Conservation (phyloP, 78 protist genomes). For the Guillardia theta region DNA sequence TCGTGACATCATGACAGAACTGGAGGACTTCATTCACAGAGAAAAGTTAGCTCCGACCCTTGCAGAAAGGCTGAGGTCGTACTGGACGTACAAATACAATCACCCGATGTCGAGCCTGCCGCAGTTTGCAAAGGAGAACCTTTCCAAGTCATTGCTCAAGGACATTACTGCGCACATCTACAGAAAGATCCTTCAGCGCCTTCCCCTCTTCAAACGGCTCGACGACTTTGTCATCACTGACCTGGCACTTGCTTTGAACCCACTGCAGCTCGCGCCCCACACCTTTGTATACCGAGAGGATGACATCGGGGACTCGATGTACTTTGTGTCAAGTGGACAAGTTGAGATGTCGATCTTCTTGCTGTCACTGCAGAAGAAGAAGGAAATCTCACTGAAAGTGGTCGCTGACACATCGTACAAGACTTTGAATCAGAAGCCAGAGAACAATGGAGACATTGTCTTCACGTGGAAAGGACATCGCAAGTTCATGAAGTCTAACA, state of each 20-base stretch:
- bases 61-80: too few relatives aligned
- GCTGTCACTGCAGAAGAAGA: not conserved
- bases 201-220: not conserved
- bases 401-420: too few relatives aligned
- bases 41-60: too few relatives aligned
- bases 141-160: not conserved
- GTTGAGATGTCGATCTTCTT: not conserved
- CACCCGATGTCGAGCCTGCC: too few relatives aligned
- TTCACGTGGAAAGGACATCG: too few relatives aligned
- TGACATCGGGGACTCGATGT: not conserved
- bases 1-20: too few relatives aligned
- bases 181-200: not conserved
- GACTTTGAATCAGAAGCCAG: too few relatives aligned
- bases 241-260: not conserved
- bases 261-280: not conserved
- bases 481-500: too few relatives aligned
- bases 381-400: not conserved
- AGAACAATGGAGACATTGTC: too few relatives aligned
- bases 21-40: too few relatives aligned
- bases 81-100: too few relatives aligned
- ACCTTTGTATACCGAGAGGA: not conserved
- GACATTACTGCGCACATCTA: not conserved
- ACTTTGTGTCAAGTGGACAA: not conserved
- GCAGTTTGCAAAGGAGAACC: not conserved
- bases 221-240: not conserved